These are phyloP conservation scores for Saitoella complicata DNA, from an alignment of 805 yeast genomes.

Conservation along the genomic window DNA sequence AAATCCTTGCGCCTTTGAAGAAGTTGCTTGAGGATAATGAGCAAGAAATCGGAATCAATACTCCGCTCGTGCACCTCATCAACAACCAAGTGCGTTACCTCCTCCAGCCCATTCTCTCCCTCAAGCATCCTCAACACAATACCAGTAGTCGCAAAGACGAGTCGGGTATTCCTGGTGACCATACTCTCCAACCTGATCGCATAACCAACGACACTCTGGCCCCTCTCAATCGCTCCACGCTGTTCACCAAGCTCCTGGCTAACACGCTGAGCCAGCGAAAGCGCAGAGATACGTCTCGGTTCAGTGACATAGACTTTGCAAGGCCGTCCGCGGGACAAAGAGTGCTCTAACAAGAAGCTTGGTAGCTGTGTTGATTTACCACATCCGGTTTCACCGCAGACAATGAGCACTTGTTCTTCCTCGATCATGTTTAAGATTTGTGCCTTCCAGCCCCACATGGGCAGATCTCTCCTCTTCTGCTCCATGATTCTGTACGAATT, in stretches of 20 bases:
- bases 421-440: constrained; percentile 9
- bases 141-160: constrained; percentile 67
- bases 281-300: constrained; percentile 17
- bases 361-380: constrained; percentile 18
- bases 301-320: constrained; percentile 14
- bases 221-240: constrained; percentile 63
- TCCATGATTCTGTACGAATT: too few species aligned
- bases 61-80: constrained; percentile 86
- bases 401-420: constrained; percentile 9
- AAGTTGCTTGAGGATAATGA: constrained; percentile 42
- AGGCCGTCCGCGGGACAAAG: constrained; percentile 7
- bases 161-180: constrained; percentile 27
- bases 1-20: constrained; percentile 23
- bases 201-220: constrained; percentile 63
- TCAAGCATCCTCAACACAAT: constrained; percentile 37
- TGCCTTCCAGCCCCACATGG: neutral
- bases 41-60: constrained; percentile 54
- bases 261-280: constrained; percentile 57
- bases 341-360: constrained; percentile 12
- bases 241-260: constrained; percentile 49
- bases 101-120: constrained; percentile 5
- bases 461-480: too few species aligned
- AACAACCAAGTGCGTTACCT: constrained; percentile 36
- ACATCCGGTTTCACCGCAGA: constrained; percentile 16
- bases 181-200: constrained; percentile 32